Evolutionary conservation across 1,284 basidiomycete species (phyloP).

Genomic region (Gymnopus androsaceus): DNA sequence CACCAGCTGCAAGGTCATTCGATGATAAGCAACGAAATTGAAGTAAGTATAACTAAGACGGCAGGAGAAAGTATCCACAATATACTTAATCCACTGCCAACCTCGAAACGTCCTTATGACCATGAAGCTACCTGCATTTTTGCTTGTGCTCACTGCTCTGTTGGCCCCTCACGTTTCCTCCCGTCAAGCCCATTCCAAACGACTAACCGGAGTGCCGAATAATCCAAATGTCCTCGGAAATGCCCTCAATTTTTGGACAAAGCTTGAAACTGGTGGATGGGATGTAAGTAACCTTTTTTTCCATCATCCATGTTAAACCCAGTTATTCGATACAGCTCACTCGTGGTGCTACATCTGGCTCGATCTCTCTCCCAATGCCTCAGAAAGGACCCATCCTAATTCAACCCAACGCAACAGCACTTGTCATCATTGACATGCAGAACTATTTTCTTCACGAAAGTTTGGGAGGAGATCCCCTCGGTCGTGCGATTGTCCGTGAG

Average conservation of each 20-base stretch:
- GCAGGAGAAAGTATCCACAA: too few species aligned
- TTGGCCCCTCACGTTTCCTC: neutral
- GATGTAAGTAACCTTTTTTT: constrained; percentile 23
- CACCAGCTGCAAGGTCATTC: too few species aligned
- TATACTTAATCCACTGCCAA: too few species aligned
- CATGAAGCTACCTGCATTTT: too few species aligned
- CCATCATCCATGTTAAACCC: neutral
- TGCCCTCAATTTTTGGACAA: constrained; percentile 30
- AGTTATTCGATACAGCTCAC: constrained; percentile 22
- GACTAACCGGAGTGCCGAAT: constrained; percentile 8
- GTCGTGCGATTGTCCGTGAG: constrained; percentile 31
- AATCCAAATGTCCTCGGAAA: constrained; percentile 27
- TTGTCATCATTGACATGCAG: constrained; percentile 36
- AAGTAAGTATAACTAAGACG: too few species aligned
- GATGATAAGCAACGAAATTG: too few species aligned
- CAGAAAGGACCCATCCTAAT: constrained; percentile 26
- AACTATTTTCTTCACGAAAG: constrained; percentile 34
- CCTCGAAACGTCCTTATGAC: too few species aligned
- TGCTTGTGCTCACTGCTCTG: too few species aligned
- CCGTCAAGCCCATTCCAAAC: neutral
- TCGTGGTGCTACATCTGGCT: constrained; percentile 23
- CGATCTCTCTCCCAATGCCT: constrained; percentile 28
- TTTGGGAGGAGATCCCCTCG: constrained; percentile 30
- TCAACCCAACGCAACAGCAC: constrained; percentile 29
- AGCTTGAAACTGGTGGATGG: constrained; percentile 25